Evolutionary conservation across 2,329 filamentous ascomycete species (phyloP), one percentile per base, ranked within the genome.

Genomic region (Cladophialophora chaetospira): DNA sequence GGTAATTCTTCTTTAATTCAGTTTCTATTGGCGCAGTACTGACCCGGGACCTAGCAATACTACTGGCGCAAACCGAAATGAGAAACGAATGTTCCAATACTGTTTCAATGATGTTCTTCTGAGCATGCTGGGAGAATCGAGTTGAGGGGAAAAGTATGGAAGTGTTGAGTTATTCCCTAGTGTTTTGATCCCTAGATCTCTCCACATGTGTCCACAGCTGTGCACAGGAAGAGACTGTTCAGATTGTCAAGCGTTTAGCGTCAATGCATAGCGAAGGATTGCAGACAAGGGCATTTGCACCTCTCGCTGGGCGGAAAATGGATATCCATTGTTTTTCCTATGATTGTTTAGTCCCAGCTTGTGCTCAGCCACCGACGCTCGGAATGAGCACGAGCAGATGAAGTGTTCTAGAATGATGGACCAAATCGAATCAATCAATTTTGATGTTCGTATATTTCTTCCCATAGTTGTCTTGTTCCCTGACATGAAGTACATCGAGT

Each of bases 11-110:
- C 36, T 19, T 19, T 15, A 15, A 11, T 21, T 11, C n/a, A 10
- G 23, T 5, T 4, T 4, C 15, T 11, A 19, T 40, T 46, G 45
- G 17, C 35, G 36, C 53, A 26, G 35, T 40, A 45, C 53, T 62
- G 33, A 62, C 44, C 10, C n/a, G 36, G 8, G n/a, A 43, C 31
- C 56, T 47, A 88, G 85, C 85, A 87, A 88, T 87, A 88, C 71
- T 88, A 83, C 75, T 88, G 85, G 85, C 84, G 84, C 67, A 82
- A 83, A 66, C 85, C 84, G 19, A 81, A 80, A 75, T 76, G 48
- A 57, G n/a, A 40, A 6, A 42, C 23, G 26, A n/a, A n/a, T n/a
- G n/a, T n/a, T 6, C n/a, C 15, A 43, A 15, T 17, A 23, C 21
- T 42, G 25, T 43, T 51, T 26, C 31, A 29, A 13, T 17, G 23